Evolutionary conservation across 768 basidiomycete species (phyloP), one percentile per base, ranked within the genome.

Genomic region (Postia placenta): DNA sequence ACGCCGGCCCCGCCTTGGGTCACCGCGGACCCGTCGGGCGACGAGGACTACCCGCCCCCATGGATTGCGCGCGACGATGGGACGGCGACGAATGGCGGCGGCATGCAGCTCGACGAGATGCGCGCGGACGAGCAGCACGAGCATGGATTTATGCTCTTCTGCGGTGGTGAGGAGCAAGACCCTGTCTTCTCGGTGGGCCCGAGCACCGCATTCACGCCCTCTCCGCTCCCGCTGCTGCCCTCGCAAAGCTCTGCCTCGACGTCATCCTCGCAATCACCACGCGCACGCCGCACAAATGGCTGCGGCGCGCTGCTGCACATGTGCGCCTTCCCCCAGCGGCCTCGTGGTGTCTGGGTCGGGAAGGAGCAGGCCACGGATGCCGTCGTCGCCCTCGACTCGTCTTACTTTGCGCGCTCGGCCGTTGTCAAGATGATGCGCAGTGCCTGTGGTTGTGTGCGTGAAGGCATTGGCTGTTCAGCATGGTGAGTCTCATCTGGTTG

Each of bases 241-340:
- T 11, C 56, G 43, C 36, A 52, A 33, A 14, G 53, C 41, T 24
- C 58, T 56, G n/a, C 40, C 55, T 19, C 40, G 22, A 45, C 33
- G 52, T 33, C 61, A 37, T 22, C 47, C 53, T 48, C 50, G 15
- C 35, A 47, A 5, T 42, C 56, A 28, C 58, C 50, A 49, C 54
- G 47, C 46, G n/a, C 50, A 17, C 58, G 60, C 41, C 61, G 61
- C 38, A 69, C 72, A 5, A 83, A 78, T 49, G 84, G 83, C 0
- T 87, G 85, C 53, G 85, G 85, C 0, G 72, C 81, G 1, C 62
- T 84, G 5, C 60, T 87, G 11, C 83, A 86, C 60, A 52, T 73
- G 45, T 66, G 67, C 12, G 84, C 80, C 17, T 71, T 74, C 7
- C 80, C 77, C 2, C 74, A 75, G n/a, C 68, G 67, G 20, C 69